Evolutionary conservation across 2,329 filamentous ascomycete species (phyloP).

Genomic region (Colletotrichum eleusines): DNA sequence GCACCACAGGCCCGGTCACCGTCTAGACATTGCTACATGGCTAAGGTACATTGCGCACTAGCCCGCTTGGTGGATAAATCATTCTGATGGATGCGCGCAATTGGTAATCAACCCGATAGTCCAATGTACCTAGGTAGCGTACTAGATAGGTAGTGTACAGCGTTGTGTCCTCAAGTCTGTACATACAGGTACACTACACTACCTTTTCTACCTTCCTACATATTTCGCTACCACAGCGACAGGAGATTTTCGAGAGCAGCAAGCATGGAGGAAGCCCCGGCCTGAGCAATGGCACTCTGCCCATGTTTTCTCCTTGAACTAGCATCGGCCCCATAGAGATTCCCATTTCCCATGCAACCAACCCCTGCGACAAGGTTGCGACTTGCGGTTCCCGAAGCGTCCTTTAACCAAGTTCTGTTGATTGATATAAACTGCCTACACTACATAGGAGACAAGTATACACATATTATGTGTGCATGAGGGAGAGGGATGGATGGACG

Average conservation of each 20-base stretch:
- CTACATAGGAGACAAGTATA: background rate
- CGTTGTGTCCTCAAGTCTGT: background rate
- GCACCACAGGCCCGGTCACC: background rate
- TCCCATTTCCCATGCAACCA: conserved; percentile 18
- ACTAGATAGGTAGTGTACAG: background rate
- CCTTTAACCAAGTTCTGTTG: background rate
- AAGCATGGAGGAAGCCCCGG: conserved; percentile 5
- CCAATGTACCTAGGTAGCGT: background rate
- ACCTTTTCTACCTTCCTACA: conserved; percentile 5
- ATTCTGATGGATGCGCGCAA: conserved; percentile 21
- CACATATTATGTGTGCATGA: conserved; percentile 2
- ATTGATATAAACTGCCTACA: background rate
- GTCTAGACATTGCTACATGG: background rate
- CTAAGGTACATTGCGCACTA: conserved; percentile 1
- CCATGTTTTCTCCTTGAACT: conserved; percentile 11
- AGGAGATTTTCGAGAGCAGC: conserved; percentile 23
- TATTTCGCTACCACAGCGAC: conserved; percentile 38
- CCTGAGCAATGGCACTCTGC: conserved; percentile 8
- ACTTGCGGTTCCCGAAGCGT: background rate
- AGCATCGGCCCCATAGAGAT: conserved; percentile 28
- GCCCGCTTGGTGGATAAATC: conserved; percentile 18
- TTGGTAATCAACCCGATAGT: conserved; percentile 34
- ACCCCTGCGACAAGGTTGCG: background rate
- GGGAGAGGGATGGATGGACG: background rate
- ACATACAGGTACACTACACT: too few relatives aligned